Evolutionary conservation across 257 asterid species (phyloP).

Genomic region (Penstemon newberryi): DNA sequence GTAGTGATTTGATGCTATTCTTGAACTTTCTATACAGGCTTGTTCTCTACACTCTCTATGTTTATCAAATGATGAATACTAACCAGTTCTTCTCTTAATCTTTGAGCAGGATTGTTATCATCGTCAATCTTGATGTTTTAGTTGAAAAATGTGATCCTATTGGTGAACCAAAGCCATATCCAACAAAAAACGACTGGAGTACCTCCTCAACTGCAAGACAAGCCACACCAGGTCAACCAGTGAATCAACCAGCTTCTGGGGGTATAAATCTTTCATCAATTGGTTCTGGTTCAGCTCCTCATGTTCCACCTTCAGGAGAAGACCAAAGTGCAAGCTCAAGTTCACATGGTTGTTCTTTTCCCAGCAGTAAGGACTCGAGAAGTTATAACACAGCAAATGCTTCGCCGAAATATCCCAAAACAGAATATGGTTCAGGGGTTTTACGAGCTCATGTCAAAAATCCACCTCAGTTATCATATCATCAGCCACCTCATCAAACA

Average conservation of each 20-base stretch:
- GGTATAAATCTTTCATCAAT: conserved; percentile 34
- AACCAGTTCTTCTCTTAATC: conserved; percentile 12
- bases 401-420: conserved; percentile 39
- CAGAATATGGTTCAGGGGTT: conserved; percentile 46
- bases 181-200: conserved; percentile 36
- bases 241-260: conserved; percentile 41
- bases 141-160: conserved; percentile 59
- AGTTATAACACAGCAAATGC: conserved; percentile 40
- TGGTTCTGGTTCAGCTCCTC: conserved; percentile 39
- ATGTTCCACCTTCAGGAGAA: conserved; percentile 40
- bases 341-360: conserved; percentile 41
- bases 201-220: conserved; percentile 40
- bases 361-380: conserved; percentile 42
- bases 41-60: too few species aligned
- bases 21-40: too few species aligned
- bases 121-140: conserved; percentile 64
- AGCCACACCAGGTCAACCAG: conserved; percentile 42
- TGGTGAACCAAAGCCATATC: conserved; percentile 63
- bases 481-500: conserved; percentile 68
- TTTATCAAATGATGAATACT: neutral
- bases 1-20: too few species aligned
- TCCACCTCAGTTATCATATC: conserved; percentile 62
- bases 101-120: conserved; percentile 77
- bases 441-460: conserved; percentile 49
- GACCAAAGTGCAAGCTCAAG: conserved; percentile 36